Evolutionary conservation across 768 basidiomycete species (phyloP).

Genomic region (Termitomyces sp.): DNA sequence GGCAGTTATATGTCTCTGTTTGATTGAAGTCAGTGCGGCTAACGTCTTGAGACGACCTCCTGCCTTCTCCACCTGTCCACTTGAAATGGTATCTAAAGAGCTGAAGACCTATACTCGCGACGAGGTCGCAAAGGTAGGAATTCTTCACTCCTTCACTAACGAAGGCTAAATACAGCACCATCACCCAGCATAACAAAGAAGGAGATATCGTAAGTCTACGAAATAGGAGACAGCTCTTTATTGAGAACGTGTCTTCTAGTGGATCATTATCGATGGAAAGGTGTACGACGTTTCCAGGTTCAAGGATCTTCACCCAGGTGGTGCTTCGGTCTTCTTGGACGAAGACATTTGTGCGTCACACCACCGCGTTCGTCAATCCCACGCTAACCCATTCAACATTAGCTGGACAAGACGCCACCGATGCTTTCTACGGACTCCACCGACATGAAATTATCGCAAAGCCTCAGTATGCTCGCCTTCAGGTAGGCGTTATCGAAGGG

Average conservation of each 20-base stretch:
- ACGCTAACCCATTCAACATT: conserved; percentile 21
- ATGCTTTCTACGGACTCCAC: conserved; percentile 89
- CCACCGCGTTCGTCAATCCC: background rate
- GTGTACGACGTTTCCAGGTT: conserved; percentile 85
- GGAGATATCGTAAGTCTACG: conserved; percentile 54
- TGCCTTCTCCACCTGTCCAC: background rate
- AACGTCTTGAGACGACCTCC: background rate
- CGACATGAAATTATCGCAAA: conserved; percentile 80
- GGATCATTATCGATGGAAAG: conserved; percentile 83
- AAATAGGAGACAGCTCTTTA: background rate
- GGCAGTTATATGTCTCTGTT: too few species aligned
- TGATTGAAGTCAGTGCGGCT: background rate
- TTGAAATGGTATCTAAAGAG: conserved; percentile 31
- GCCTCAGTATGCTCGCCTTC: conserved; percentile 74
- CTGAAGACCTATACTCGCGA: conserved; percentile 35
- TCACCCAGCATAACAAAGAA: conserved; percentile 63
- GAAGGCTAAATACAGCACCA: background rate
- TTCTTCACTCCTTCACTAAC: background rate
- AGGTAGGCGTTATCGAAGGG: conserved; percentile 71
- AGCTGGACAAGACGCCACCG: conserved; percentile 89
- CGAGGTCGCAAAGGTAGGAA: conserved; percentile 39
- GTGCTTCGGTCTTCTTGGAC: conserved; percentile 71
- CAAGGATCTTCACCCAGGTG: conserved; percentile 84
- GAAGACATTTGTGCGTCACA: conserved; percentile 62
- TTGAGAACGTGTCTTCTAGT: conserved; percentile 29